These are phyloP conservation scores for Linnemannia elongata DNA, from an alignment of 192 early-diverging fungal genomes.

Conservation along the genomic window DNA sequence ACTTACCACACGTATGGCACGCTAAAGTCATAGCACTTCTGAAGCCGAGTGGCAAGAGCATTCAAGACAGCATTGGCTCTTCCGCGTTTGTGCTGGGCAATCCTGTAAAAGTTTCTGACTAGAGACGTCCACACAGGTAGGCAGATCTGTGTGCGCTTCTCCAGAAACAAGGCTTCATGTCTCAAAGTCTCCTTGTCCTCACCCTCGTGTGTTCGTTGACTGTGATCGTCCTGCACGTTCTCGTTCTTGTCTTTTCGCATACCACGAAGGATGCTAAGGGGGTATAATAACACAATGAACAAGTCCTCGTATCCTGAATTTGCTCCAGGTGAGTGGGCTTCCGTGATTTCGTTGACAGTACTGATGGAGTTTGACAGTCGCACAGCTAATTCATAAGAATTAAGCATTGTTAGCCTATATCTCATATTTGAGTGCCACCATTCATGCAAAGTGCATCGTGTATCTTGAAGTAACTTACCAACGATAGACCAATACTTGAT, in stretches of 20 bases:
- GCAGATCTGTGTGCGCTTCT: constrained; percentile 11
- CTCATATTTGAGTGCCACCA: too few relatives aligned
- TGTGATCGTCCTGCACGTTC: background rate
- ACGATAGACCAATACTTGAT: constrained; percentile 45
- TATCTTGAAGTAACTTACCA: constrained; percentile 5
- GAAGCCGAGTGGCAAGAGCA: constrained; percentile 13
- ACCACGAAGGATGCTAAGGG: constrained; percentile 20
- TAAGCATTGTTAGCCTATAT: background rate
- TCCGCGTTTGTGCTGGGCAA: constrained; percentile 31
- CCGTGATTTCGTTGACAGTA: constrained; percentile 28
- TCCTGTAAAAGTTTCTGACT: constrained; percentile 25
- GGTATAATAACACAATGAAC: constrained; percentile 20
- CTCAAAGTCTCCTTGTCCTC: background rate
- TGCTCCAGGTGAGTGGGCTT: constrained; percentile 7
- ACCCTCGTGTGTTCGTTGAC: constrained; percentile 12
- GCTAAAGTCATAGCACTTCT: background rate
- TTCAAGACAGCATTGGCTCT: constrained; percentile 31
- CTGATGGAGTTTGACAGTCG: constrained; percentile 23
- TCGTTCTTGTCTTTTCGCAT: background rate
- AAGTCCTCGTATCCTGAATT: constrained; percentile 8
- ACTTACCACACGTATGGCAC: constrained; percentile 30
- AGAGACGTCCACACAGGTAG: constrained; percentile 27
- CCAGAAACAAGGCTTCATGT: background rate
- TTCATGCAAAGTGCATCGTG: too few relatives aligned
- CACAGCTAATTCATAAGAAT: constrained; percentile 12